Evolutionary conservation across 2,329 filamentous ascomycete species (phyloP), one percentile per base, ranked within the genome.

Genomic region (Tolypocladium paradoxum): DNA sequence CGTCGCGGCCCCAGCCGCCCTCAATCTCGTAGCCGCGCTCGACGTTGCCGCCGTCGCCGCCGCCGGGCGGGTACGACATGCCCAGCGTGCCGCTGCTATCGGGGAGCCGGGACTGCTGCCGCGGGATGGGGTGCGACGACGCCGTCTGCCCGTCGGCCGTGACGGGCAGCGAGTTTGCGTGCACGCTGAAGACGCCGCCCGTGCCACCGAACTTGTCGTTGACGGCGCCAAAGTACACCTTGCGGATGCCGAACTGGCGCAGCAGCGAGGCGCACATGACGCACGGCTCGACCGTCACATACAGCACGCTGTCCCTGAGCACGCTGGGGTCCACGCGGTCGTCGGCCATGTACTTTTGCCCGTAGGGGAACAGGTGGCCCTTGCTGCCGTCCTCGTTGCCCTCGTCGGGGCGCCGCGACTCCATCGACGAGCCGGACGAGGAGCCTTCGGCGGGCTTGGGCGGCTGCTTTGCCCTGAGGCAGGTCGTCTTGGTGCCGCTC

Each of bases 171-270:
- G 78, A 81, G 62, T 82, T 82, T 65, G 75, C 73, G 68, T 97
- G 90, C 52, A 97, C 83, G 60, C 84, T 87, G 66, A 99, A 83
- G 16, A 99, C 93, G 52, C 95, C 92, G 2, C 93, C 93, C 18
- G 90, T 96, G 34, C 95, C 93, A 8, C 93, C 93, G 72, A 99
- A 99, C 54, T 95, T 88, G 73, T 99, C 93, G 68, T 99, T 99
- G 62, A 88, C 83, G 55, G 91, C 95, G 5, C 93, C 95, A 69
- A 93, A 99, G 69, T 92, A 97, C 34, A 99, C 93, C 60, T 86
- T 87, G 57, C 87, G 82, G 69, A 99, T 90, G 16, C 84, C 82
- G 58, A 95, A 85, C 70, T 99, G 95, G 50, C 90, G 83, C 50
- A 99, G 78, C 51, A 95, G 83, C 7, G 90, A 95, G 14, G 93